phyloP scores from a whole-genome alignment of 2,329 filamentous ascomycete species.

The Aspergillus neoniger region DNA sequence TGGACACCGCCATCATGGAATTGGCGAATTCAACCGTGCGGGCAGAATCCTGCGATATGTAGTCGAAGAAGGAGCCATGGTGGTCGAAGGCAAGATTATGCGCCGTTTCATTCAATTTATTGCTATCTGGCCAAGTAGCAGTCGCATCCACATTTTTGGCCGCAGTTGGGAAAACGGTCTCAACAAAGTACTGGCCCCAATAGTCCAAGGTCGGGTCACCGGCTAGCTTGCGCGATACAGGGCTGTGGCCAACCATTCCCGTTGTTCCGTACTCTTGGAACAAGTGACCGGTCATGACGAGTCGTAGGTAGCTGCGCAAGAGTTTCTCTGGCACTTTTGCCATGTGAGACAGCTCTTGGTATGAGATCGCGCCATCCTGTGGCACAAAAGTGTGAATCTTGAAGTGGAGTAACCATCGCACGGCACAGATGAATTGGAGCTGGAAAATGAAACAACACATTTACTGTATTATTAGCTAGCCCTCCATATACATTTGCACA shows the following conservation, averaged over 20 bases:
- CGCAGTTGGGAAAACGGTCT: conserved; percentile 20
- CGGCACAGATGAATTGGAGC: background rate
- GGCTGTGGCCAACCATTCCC: conserved; percentile 56
- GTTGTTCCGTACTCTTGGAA: conserved; percentile 55
- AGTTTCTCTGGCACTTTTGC: conserved; percentile 26
- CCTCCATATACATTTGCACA: too few species aligned
- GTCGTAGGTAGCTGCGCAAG: conserved; percentile 48
- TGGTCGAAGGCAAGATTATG: conserved; percentile 32
- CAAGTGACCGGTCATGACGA: conserved; percentile 60
- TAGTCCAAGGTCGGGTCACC: conserved; percentile 33
- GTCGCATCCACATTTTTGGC: conserved; percentile 23
- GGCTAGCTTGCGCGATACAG: conserved; percentile 53
- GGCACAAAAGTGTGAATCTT: conserved; percentile 33
- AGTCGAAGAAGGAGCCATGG: conserved; percentile 36
- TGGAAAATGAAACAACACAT: background rate
- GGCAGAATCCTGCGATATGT: conserved; percentile 25
- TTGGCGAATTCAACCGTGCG: conserved; percentile 54
- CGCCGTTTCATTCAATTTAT: conserved; percentile 25
- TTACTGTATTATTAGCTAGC: too few species aligned
- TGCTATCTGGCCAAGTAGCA: conserved; percentile 22
- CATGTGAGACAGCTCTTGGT: conserved; percentile 27
- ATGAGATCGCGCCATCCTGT: conserved; percentile 23
- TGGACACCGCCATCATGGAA: conserved; percentile 58
- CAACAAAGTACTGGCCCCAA: conserved; percentile 56
- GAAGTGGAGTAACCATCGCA: conserved; percentile 35